Base-by-base conservation (phyloP, 345 rosid species). In the Citropsis articulata region DNA sequence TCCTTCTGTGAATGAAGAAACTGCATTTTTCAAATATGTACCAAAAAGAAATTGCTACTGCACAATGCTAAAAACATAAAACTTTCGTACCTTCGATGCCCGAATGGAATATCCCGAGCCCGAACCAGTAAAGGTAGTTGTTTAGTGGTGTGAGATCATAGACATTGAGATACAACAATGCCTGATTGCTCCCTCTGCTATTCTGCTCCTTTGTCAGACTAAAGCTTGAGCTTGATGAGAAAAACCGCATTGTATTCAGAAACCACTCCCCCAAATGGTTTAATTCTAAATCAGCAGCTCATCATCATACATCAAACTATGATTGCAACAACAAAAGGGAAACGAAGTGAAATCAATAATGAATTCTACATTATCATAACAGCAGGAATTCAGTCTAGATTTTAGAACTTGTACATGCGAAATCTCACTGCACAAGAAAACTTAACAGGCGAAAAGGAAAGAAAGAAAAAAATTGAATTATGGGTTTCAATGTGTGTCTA, bases 81-180 rank as follows among this genome's bases (percentile, higher is more conserved):
- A 72, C n/a, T 67, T 4, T 45, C 9, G 9, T 83, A 96, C 99
- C 99, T 84, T 96, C 97, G 40, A 96, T 89, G 2, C 98, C 98
- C 0, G 99, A 93, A 87, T 96, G 99, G 82, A 93, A 96, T 69
- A 96, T 89, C 73, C 99, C 99, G 19, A 93, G 93, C 22, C 99
- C 98, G 5, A 93, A 85, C 94, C 94, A 91, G 82, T 90, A 96
- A 78, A 92, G 91, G 81, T 96, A 92, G 89, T 93, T 87, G 86
- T 96, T 96, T 73, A 93, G 83, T 62, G 98, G 94, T n/a, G 97
- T 90, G 75, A 96, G 97, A 83, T 96, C 99, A 83, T 96, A 96
- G 35, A 96, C 93, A 75, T 96, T 96, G 63, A 95, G 96, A 87
- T 88, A 92, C 59, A 95, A 79, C 28, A 83, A 81, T 4, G 87